phyloP scores from a whole-genome alignment of 164 flowering plant genomes.

The Pachysandra terminalis region DNA sequence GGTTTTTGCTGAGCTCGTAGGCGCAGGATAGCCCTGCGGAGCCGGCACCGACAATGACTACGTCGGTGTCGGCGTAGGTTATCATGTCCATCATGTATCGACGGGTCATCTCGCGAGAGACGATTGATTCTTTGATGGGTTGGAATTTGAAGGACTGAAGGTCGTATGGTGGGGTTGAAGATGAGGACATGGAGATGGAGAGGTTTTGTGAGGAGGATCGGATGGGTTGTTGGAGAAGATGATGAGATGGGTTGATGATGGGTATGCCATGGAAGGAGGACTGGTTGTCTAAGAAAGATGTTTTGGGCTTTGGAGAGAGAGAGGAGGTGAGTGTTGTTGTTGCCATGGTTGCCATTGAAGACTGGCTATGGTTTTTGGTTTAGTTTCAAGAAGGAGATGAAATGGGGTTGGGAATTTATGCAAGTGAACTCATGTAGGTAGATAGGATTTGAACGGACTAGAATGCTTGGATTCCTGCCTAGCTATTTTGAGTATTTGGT shows the following conservation, averaged over 20 bases:
- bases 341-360: constrained; percentile 26
- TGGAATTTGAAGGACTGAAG: constrained; percentile 50
- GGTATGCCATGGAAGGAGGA: constrained; percentile 26
- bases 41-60: too few relatives aligned
- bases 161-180: constrained; percentile 38
- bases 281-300: constrained; percentile 12
- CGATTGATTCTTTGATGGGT: constrained; percentile 81
- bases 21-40: too few relatives aligned
- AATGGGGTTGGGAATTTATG: neutral
- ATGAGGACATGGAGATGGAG: constrained; percentile 26
- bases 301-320: constrained; percentile 15
- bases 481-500: too few relatives aligned
- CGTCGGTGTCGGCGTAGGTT: constrained; percentile 89
- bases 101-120: too few relatives aligned
- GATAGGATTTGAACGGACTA: constrained; percentile 7
- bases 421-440: too few relatives aligned
- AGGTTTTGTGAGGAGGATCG: constrained; percentile 6
- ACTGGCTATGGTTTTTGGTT: neutral
- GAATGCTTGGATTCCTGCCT: constrained; percentile 1
- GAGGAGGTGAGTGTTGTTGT: constrained; percentile 15
- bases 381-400: too few relatives aligned
- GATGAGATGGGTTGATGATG: too few relatives aligned
- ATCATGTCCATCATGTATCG: too few relatives aligned
- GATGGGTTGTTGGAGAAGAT: constrained; percentile 3
- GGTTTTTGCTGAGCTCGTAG: too few relatives aligned